Base-by-base conservation (phyloP, 2,329 filamentous ascomycete genomes). In the Penicillium janthinellum region DNA sequence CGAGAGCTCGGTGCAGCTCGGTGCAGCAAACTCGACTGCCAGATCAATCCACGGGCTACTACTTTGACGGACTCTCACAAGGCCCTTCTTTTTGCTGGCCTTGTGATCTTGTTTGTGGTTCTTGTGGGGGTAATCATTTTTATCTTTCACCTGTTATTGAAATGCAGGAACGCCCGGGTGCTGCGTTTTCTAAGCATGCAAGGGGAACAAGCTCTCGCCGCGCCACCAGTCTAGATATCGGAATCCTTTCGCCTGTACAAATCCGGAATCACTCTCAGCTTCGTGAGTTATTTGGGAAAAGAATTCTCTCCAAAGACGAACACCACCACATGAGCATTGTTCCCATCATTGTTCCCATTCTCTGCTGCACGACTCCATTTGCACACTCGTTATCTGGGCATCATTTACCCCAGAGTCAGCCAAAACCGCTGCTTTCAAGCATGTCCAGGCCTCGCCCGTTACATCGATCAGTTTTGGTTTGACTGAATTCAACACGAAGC, bases 1-100 rank as follows among this genome's bases (percentile, higher is more conserved):
- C 70, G 69, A 20, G 59, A 42, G 28, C 44, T 50, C 45, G 28
- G 31, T 28, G 52, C 50, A 3, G 28, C 10, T 12, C 17, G 14
- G 48, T 52, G 35, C 37, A 20, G 22, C 35, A 34, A 15, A 12
- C 35, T 25, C 14, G 17, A 38, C 5, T 41, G 20, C 35, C 49
- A 17, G 22, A 11, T 14, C 17, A 28, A 25, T 12, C 17, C 35
- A 28, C 15, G 7, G n/a, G 31, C 10, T 2, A 38, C n/a, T 17
- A 10, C 35, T n/a, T 35, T 20, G n/a, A 15, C n/a, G 15, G 20
- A 1, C 10, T 20, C 12, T 31, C 5, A 35, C 34, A 17, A 34
- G 28, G 15, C n/a, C 10, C 17, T 49, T 20, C 28, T 49, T 15
- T 35, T 35, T 8, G 34, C 17, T 7, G 5, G 6, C 28, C 28